These are phyloP conservation scores for Suhomyces canberraensis DNA, from an alignment of 805 yeast genomes.

Conservation along the genomic window DNA sequence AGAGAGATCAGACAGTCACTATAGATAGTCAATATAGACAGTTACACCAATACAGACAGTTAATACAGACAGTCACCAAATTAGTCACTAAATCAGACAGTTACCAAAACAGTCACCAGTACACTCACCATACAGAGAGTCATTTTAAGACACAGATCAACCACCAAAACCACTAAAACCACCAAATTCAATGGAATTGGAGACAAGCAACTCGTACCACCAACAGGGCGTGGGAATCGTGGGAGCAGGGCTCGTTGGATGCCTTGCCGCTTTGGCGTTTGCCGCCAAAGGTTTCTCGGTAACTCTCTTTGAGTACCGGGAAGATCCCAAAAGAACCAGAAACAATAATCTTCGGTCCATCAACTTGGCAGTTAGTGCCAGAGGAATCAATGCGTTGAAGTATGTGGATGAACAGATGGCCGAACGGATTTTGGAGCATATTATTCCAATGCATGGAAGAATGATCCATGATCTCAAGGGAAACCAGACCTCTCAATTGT, in stretches of 20 bases:
- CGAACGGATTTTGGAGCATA: constrained; percentile 49
- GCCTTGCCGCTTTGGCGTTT: constrained; percentile 78
- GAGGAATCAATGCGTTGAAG: constrained; percentile 73
- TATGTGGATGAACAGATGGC: constrained; percentile 61
- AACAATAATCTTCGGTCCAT: constrained; percentile 58
- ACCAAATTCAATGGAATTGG: not conserved
- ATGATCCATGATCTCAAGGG: constrained; percentile 80
- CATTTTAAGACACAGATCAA: too few species aligned
- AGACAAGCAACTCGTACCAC: constrained; percentile 1
- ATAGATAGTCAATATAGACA: too few species aligned
- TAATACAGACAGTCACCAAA: too few species aligned
- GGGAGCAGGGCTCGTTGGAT: constrained; percentile 92
- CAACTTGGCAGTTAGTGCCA: constrained; percentile 80
- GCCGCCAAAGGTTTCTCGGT: constrained; percentile 70
- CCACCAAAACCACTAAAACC: too few species aligned
- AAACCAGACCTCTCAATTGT: constrained; percentile 59
- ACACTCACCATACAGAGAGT: too few species aligned
- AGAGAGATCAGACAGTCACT: too few species aligned
- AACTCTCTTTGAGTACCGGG: constrained; percentile 65
- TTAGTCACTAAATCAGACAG: too few species aligned
- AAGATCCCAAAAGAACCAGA: constrained; percentile 53
- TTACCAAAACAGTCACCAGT: too few species aligned
- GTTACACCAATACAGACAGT: too few species aligned
- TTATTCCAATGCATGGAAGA: constrained; percentile 85
- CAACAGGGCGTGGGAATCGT: constrained; percentile 49